Conservation (phyloP, 176 grass and related monocot species). For the Poa annua region DNA sequence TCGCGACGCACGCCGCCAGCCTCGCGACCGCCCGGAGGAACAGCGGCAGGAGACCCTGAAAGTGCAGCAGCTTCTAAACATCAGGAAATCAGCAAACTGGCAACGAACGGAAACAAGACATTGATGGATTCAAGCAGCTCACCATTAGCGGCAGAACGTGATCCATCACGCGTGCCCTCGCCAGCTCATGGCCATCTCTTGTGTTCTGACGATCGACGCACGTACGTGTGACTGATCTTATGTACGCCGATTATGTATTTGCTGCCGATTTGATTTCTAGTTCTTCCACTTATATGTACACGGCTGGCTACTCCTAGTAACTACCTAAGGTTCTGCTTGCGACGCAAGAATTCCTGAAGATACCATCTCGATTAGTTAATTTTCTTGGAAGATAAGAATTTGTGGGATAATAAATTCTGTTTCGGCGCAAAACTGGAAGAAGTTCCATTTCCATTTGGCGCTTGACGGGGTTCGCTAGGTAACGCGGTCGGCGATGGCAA, state of each 20-base stretch:
- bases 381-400: background rate
- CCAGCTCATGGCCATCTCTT: background rate
- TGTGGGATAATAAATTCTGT: background rate
- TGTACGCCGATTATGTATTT: no score
- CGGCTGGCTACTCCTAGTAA: background rate
- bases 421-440: background rate
- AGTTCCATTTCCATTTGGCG: background rate
- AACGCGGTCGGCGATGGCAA: background rate
- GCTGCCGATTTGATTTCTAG: background rate
- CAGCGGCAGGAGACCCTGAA: conserved; percentile 42
- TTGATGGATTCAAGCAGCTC: background rate
- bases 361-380: background rate
- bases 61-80: no score
- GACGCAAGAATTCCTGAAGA: conserved; percentile 6
- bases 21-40: conserved; percentile 55
- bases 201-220: background rate
- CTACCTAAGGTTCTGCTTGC: background rate
- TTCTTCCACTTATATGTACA: background rate
- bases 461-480: conserved; percentile 10
- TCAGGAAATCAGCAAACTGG: background rate
- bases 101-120: background rate
- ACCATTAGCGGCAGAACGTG: background rate
- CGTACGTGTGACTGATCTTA: background rate
- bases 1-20: conserved; percentile 55
- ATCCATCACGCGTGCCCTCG: background rate